A percentile compares a stretch with the other conserved stretches of the same genome.
phyloP scores from a whole-genome alignment of 1,284 basidiomycete genomes.

The Apiotrichum sp. region DNA sequence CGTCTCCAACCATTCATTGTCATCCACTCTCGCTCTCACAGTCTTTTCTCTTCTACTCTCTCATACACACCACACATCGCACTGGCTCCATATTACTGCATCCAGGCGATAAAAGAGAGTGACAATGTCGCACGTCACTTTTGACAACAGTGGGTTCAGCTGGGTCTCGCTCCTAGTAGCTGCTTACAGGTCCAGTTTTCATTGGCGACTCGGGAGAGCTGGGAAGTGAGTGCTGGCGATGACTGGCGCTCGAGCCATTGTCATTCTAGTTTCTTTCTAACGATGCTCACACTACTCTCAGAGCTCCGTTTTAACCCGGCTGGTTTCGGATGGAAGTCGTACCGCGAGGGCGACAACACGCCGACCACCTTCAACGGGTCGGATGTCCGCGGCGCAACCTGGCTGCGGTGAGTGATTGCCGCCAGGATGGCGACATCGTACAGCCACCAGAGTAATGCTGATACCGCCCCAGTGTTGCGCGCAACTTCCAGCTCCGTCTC shows the following conservation, averaged over 20 bases:
- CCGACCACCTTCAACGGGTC: conserved; percentile 59
- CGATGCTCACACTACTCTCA: conserved; percentile 39
- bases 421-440: background rate
- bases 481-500: conserved; percentile 83
- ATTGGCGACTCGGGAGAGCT: conserved; percentile 65
- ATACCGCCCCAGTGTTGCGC: conserved; percentile 60
- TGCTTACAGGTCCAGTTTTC: conserved; percentile 52
- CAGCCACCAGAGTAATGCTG: background rate
- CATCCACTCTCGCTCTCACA: too few relatives aligned
- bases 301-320: conserved; percentile 80
- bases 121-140: conserved; percentile 40
- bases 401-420: conserved; percentile 56
- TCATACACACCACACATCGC: background rate
- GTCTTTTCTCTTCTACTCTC: background rate
- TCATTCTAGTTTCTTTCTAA: background rate
- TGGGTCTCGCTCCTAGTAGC: too few relatives aligned
- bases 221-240: conserved; percentile 62
- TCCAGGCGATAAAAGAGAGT: background rate
- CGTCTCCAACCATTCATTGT: too few relatives aligned
- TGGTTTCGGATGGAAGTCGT: conserved; percentile 82
- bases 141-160: conserved; percentile 33
- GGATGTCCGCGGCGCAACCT: conserved; percentile 81
- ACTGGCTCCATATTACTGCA: background rate
- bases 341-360: conserved; percentile 53
- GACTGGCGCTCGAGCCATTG: background rate